Percentiles rank a stretch among this genome's conserved stretches.
Evolutionary conservation across 169 alveolate genomes (phyloP).

Genomic region (Cryptosporidium ryanae): DNA sequence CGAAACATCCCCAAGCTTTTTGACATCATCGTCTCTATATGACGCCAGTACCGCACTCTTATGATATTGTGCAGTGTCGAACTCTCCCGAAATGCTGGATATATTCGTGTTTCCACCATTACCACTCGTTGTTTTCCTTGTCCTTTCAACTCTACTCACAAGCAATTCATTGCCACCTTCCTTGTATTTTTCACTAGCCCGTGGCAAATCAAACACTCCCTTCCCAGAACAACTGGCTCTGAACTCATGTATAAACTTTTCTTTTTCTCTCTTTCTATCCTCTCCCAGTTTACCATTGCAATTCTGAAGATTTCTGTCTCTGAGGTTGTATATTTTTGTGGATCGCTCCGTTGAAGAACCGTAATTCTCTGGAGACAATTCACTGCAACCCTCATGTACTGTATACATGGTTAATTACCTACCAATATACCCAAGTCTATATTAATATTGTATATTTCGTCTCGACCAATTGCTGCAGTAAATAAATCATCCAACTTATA

Average conservation of each 20-base stretch:
- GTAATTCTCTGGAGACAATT: background rate
- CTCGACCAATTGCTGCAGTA: too few relatives aligned
- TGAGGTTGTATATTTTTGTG: constrained; percentile 1
- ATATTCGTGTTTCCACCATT: too few relatives aligned
- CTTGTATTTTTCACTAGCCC: background rate
- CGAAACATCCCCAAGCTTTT: too few relatives aligned
- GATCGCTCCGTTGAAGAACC: background rate
- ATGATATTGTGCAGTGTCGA: too few relatives aligned
- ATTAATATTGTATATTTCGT: too few relatives aligned
- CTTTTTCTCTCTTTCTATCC: background rate
- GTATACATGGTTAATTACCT: constrained; percentile 33
- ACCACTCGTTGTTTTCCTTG: too few relatives aligned
- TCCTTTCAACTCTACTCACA: background rate
- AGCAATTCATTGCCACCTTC: background rate
- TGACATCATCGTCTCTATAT: too few relatives aligned
- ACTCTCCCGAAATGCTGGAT: too few relatives aligned
- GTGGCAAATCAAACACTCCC: background rate
- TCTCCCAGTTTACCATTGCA: background rate
- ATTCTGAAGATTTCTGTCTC: constrained; percentile 23
- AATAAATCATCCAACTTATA: too few relatives aligned
- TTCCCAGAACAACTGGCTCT: constrained; percentile 24
- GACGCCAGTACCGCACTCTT: too few relatives aligned
- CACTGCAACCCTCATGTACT: constrained; percentile 55
- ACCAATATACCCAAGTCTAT: too few relatives aligned
- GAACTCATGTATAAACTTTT: constrained; percentile 27